These are phyloP conservation scores for Aegilops sharonensis DNA, from an alignment of 176 grass and related monocot species.

Conservation along the genomic window DNA sequence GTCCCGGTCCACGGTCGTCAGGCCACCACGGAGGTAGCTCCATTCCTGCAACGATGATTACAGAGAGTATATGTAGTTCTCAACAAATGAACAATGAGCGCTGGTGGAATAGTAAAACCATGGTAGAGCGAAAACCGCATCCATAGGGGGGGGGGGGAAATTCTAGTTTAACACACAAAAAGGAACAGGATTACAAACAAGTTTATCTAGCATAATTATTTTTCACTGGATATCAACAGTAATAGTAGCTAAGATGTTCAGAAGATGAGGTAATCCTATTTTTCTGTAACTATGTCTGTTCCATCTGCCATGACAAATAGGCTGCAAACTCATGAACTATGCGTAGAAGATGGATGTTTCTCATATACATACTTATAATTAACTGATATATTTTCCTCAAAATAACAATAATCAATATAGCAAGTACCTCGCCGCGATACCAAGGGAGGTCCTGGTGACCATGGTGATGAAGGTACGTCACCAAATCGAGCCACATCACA, in stretches of 20 bases:
- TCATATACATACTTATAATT: background rate
- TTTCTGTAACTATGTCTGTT: background rate
- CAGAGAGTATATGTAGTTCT: background rate
- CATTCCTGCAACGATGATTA: slow-evolving; percentile 52
- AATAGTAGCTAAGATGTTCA: background rate
- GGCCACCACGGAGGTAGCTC: slow-evolving; percentile 84
- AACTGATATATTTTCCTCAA: background rate
- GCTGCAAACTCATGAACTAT: background rate
- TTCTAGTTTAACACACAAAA: background rate
- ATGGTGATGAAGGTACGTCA: slow-evolving; percentile 94
- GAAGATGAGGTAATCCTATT: background rate
- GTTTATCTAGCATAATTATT: background rate
- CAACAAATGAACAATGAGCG: background rate
- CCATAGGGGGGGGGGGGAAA: too few species aligned
- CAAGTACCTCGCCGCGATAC: slow-evolving; percentile 77
- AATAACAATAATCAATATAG: background rate
- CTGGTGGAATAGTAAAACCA: background rate
- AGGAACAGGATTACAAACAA: background rate
- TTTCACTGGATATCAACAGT: background rate
- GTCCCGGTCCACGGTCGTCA: slow-evolving; percentile 83
- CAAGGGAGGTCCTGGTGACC: slow-evolving; percentile 71
- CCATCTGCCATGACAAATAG: background rate
- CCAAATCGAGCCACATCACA: slow-evolving; percentile 81
- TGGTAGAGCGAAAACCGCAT: background rate
- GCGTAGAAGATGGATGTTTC: background rate